Evolutionary conservation across 2,329 filamentous ascomycete genomes (phyloP).

Genomic region (Pseudonectria foliicola): DNA sequence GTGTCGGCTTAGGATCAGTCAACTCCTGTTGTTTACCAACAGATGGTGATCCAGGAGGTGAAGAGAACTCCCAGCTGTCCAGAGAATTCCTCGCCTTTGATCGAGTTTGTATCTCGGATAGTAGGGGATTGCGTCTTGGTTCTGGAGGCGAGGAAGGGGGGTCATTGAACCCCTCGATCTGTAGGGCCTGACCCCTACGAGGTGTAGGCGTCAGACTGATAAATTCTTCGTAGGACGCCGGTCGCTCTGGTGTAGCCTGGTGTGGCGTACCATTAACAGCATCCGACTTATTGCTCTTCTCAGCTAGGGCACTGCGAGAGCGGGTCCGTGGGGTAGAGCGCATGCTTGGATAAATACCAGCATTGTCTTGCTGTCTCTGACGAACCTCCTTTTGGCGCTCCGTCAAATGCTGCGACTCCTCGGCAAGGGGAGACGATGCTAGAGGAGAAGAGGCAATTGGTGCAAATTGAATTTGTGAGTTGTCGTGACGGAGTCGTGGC

Average conservation of each 20-base stretch:
- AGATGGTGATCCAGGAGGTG: constrained; percentile 47
- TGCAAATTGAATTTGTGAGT: constrained; percentile 76
- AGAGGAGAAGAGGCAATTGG: constrained; percentile 49
- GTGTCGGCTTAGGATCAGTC: constrained; percentile 8
- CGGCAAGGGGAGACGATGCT: constrained; percentile 33
- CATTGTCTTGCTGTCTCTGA: constrained; percentile 61
- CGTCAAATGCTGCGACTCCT: constrained; percentile 68
- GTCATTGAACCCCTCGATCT: constrained; percentile 44
- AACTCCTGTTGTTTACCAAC: constrained; percentile 21
- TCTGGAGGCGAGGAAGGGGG: constrained; percentile 54
- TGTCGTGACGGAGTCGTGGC: constrained; percentile 62
- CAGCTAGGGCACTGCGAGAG: constrained; percentile 14
- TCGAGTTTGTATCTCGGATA: constrained; percentile 45
- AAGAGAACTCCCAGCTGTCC: constrained; percentile 49
- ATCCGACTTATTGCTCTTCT: constrained; percentile 9
- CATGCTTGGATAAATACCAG: constrained; percentile 61
- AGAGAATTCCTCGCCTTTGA: constrained; percentile 29
- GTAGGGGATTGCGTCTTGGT: constrained; percentile 43
- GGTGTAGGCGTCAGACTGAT: constrained; percentile 56
- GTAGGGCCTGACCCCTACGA: constrained; percentile 44
- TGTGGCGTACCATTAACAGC: constrained; percentile 16
- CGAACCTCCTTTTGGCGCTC: constrained; percentile 73
- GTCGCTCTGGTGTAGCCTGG: constrained; percentile 39
- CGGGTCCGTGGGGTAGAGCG: constrained; percentile 40
- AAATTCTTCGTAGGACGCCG: constrained; percentile 40